Base-by-base conservation (phyloP, 2,329 filamentous ascomycete genomes). In the Cyclaneusma minus region DNA sequence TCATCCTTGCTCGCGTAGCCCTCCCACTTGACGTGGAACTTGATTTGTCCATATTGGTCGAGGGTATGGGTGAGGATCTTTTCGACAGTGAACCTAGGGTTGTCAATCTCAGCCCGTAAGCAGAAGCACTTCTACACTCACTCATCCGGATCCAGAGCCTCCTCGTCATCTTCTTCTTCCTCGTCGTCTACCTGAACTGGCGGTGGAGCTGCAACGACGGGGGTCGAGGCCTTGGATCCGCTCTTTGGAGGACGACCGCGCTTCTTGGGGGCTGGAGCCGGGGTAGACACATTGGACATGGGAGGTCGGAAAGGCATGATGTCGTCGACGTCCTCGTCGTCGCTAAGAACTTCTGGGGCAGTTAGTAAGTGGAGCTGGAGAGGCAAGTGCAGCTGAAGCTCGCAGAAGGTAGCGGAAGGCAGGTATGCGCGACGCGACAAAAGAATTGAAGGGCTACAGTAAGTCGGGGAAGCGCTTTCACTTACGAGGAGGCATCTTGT, bases 21-120 rank as follows among this genome's bases (percentile, higher is more conserved):
- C 36, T 80, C 68, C 81, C 81, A 89, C 42, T 87, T 84, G 18
- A 89, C 77, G 27, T 75, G 62, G 42, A 77, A 84, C 24, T 62
- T 60, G 1, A 72, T 41, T 4, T 48, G 45, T 12, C 64, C 65
- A 20, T 64, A 54, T 19, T 64, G 57, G 19, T 65, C 58, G 22
- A 76, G 59, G 29, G 64, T 60, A 50, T 87, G 81, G 16, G 55
- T 60, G 23, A 73, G 45, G 38, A 89, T 84, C 39, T 68, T 65
- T 45, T 87, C 78, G 4, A 89, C 79, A 9, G 81, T 64, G 40
- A 66, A 85, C 43, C 76, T 81, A 36, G 6, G 16, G 5, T 28
- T 30, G 16, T 47, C 7, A 41, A 36, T 47, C 20, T 32, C 32
- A 23, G 15, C 25, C 22, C n/a, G 37, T 28, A 52, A 40, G 31